Percentiles rank a stretch among this genome's conserved stretches.
Evolutionary conservation across 768 basidiomycete species (phyloP).

Genomic region (Psilocybe subaeruginosa): DNA sequence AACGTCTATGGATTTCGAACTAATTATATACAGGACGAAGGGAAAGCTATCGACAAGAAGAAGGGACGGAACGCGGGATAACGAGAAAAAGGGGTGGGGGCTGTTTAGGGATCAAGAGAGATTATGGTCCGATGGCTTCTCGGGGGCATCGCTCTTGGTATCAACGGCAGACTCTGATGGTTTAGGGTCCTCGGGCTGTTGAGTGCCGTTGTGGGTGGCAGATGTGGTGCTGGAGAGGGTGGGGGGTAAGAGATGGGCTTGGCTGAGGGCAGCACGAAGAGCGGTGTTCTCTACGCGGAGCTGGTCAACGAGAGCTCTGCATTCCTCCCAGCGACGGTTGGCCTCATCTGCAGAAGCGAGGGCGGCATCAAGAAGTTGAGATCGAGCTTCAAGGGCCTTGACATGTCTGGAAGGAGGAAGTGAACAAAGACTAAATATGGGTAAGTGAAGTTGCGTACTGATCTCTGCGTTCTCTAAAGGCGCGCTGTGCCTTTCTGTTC

Average conservation of each 20-base stretch:
- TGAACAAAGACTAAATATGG: conserved; percentile 14
- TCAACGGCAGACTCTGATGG: conserved; percentile 28
- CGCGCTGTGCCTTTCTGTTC: conserved; percentile 92
- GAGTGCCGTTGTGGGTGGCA: conserved; percentile 13
- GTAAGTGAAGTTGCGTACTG: conserved; percentile 55
- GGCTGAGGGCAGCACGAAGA: conserved; percentile 69
- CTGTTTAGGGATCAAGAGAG: conserved; percentile 13
- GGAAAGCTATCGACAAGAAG: conserved; percentile 18
- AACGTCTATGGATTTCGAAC: conserved; percentile 9
- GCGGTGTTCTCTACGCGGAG: conserved; percentile 84
- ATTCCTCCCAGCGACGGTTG: conserved; percentile 89
- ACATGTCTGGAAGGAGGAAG: conserved; percentile 60
- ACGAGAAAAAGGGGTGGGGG: background rate
- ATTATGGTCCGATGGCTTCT: conserved; percentile 22
- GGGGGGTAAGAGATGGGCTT: conserved; percentile 43
- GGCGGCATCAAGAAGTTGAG: conserved; percentile 83
- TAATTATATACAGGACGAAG: conserved; percentile 16
- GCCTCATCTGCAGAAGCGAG: conserved; percentile 88
- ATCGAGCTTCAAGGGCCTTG: conserved; percentile 84
- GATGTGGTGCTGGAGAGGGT: conserved; percentile 16
- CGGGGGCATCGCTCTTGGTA: conserved; percentile 30
- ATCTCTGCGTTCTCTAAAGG: conserved; percentile 88
- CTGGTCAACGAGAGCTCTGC: conserved; percentile 87
- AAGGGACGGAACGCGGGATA: background rate
- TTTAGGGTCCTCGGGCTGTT: conserved; percentile 29